Percentiles rank a stretch among this genome's conserved stretches.
phyloP scores from a whole-genome alignment of 768 basidiomycete species.

The Cubamyces sp. region DNA sequence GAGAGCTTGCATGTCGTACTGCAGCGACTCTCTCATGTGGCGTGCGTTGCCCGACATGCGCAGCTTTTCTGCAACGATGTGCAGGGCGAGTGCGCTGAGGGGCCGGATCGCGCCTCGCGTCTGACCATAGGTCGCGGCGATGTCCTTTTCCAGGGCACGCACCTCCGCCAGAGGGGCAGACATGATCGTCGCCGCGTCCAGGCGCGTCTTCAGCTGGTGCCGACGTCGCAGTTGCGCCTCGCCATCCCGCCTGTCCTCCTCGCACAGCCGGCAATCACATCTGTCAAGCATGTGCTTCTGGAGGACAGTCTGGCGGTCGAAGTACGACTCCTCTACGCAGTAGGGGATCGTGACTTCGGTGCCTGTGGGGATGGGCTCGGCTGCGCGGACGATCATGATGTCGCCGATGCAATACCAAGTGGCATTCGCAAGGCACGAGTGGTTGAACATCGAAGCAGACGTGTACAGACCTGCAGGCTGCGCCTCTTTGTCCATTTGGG shows the following conservation, averaged over 20 bases:
- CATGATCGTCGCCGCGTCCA: neutral
- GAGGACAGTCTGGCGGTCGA: constrained; percentile 15
- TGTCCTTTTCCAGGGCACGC: constrained; percentile 12
- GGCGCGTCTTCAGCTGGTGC: constrained; percentile 4
- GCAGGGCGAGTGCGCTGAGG: constrained; percentile 16
- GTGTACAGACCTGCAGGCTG: constrained; percentile 33
- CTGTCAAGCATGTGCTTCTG: constrained; percentile 19
- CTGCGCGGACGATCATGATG: constrained; percentile 38
- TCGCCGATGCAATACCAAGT: constrained; percentile 33
- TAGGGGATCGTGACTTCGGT: constrained; percentile 33
- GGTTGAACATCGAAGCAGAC: constrained; percentile 40
- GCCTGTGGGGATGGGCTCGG: constrained; percentile 31
- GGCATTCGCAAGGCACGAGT: constrained; percentile 36
- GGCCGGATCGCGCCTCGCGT: constrained; percentile 15
- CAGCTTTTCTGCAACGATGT: constrained; percentile 20
- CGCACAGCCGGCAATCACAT: constrained; percentile 25
- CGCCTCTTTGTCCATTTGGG: neutral
- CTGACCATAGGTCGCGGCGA: constrained; percentile 16
- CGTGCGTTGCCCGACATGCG: constrained; percentile 7
- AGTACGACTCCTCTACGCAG: constrained; percentile 19
- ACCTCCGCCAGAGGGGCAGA: constrained; percentile 6
- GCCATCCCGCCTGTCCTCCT: constrained; percentile 21
- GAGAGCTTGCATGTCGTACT: constrained; percentile 12
- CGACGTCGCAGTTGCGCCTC: constrained; percentile 9
- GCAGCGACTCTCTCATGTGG: constrained; percentile 10